Evolutionary conservation across 2,329 filamentous ascomycete genomes (phyloP).

Genomic region (Aspergillus sojae): DNA sequence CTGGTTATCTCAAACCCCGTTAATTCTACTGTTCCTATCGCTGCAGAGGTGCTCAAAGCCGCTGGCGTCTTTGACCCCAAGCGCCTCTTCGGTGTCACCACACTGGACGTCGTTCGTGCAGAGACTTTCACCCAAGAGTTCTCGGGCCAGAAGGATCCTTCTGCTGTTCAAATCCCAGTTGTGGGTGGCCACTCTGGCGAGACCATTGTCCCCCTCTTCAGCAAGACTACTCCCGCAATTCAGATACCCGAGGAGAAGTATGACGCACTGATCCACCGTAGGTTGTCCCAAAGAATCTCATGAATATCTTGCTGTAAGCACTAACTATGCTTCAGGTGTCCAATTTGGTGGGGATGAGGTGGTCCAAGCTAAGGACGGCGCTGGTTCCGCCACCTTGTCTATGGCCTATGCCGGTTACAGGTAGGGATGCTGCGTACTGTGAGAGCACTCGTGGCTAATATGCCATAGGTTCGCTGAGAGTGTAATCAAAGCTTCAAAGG

Average conservation of each 20-base stretch:
- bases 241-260: constrained; percentile 87
- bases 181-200: constrained; percentile 96
- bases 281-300: constrained; percentile 30
- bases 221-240: constrained; percentile 78
- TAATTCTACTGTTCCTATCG: constrained; percentile 97
- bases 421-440: constrained; percentile 51
- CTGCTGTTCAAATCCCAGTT: constrained; percentile 84
- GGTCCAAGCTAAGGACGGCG: constrained; percentile 90
- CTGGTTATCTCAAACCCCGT: constrained; percentile 99
- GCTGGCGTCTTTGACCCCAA: constrained; percentile 92
- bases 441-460: constrained; percentile 20
- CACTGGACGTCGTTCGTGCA: constrained; percentile 95
- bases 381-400: constrained; percentile 85
- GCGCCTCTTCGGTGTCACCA: constrained; percentile 97
- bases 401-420: constrained; percentile 96
- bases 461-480: constrained; percentile 81
- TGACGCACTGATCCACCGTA: constrained; percentile 83
- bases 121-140: constrained; percentile 94
- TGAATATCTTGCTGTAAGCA: not conserved
- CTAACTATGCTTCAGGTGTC: constrained; percentile 56
- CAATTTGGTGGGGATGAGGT: constrained; percentile 98
- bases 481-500: constrained; percentile 83
- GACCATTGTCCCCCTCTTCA: constrained; percentile 97
- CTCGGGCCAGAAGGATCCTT: constrained; percentile 77
- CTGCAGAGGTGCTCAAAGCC: constrained; percentile 92